A percentile compares a stretch with the other conserved stretches of the same genome.
phyloP scores from a whole-genome alignment of 306 rosid genomes.

The Oxytropis ochrocephala region DNA sequence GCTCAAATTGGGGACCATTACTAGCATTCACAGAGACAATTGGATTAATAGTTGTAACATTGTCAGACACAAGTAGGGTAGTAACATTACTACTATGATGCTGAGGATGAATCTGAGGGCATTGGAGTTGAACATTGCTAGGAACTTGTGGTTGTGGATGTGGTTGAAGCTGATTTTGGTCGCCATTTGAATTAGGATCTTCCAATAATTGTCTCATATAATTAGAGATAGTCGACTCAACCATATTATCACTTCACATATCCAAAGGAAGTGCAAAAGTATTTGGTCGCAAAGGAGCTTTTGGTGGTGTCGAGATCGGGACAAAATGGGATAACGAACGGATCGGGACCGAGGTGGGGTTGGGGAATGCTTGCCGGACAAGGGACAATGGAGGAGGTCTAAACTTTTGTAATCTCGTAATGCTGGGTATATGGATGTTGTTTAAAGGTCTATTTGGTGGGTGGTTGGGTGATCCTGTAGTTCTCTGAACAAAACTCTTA shows the following conservation, averaged over 20 bases:
- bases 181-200: constrained; percentile 43
- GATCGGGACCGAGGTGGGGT: no score
- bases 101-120: background rate
- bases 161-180: constrained; percentile 18
- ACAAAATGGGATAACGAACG: no score
- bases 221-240: constrained; percentile 74
- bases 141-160: constrained; percentile 14
- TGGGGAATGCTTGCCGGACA: background rate
- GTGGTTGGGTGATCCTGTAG: constrained; percentile 68
- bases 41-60: background rate
- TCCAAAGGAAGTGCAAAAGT: constrained; percentile 11
- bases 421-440: constrained; percentile 57
- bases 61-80: no score
- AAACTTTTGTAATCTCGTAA: constrained; percentile 59
- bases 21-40: no score
- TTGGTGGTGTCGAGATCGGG: background rate
- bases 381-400: constrained; percentile 73
- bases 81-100: no score
- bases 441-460: constrained; percentile 42
- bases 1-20: no score
- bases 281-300: no score
- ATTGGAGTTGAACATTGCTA: constrained; percentile 1
- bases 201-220: constrained; percentile 57
- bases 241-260: constrained; percentile 33
- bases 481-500: constrained; percentile 66